Evolutionary conservation across 805 yeast genomes (phyloP), one percentile per base, ranked within the genome.

Genomic region (Candida wancherniae): DNA sequence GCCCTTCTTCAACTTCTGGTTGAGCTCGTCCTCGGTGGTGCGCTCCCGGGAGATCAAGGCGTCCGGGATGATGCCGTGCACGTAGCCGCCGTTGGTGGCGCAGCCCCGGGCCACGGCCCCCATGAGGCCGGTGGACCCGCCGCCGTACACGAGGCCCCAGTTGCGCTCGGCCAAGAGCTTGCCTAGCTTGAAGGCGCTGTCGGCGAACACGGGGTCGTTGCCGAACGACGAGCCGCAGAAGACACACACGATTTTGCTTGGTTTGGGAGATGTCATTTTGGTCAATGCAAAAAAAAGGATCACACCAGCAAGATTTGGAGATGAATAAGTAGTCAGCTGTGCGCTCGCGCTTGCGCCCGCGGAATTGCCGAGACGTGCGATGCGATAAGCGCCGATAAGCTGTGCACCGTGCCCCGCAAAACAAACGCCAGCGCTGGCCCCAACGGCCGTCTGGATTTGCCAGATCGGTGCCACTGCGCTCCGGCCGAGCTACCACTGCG

Each of bases 201-300:
- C 61, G 9, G 78, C 61, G 49, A 57, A 82, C 3, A 45, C 44
- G 5, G 68, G 61, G 30, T 70, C 67, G 24, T 54, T 70, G 10
- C 95, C 95, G 38, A 73, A 71, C 4, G 87, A 73, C 3, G 94
- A 83, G 19, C 95, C 95, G 55, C 95, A 86, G 51, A 83, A 85
- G 15, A 85, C 94, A 58, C 94, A 85, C 8, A 85, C 69, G 12
- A 71, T 67, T 44, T 68, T 70, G n/a, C 28, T 32, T 15, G 63
- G 50, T 20, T 39, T 39, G 21, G 57, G 14, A 11, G 48, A 34
- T n/a, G 58, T 51, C 56, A 53, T 53, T 18, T 16, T 39, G 11
- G 19, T 25, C n/a, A n/a, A n/a, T n/a, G n/a, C n/a, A n/a, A n/a
- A n/a, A n/a, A n/a, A n/a, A n/a, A n/a, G n/a, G n/a, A n/a, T n/a